A percentile compares a stretch with the other conserved stretches of the same genome.
phyloP scores from a whole-genome alignment of 331 rosid species.

The Malus hybrid region DNA sequence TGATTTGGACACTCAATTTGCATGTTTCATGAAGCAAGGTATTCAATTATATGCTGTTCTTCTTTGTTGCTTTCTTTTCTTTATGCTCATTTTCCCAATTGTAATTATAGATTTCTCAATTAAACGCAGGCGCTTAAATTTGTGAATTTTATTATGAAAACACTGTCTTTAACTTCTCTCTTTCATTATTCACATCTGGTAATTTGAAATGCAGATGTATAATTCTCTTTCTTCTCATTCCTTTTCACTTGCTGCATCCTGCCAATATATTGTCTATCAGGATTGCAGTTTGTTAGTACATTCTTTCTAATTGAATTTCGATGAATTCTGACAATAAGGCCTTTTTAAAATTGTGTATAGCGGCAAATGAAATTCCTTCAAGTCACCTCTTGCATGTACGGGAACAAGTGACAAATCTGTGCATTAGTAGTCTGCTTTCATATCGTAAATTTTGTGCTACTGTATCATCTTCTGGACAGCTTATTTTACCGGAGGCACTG shows the following conservation, averaged over 20 bases:
- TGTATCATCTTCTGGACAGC: slow-evolving; percentile 95
- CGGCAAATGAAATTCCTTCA: slow-evolving; percentile 75
- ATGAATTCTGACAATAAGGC: not conserved
- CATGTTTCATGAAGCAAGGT: slow-evolving; percentile 97
- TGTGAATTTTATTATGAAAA: not conserved
- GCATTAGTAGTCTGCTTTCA: slow-evolving; percentile 75
- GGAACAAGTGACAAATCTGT: slow-evolving; percentile 82
- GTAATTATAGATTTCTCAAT: not conserved
- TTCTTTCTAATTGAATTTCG: not conserved
- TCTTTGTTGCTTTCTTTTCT: not conserved
- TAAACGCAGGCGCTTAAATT: not conserved
- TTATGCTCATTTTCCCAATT: not conserved
- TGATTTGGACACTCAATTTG: slow-evolving; percentile 90
- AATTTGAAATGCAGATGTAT: not conserved
- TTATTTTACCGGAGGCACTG: slow-evolving; percentile 96
- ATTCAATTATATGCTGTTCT: slow-evolving; percentile 11
- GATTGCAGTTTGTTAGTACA: no score
- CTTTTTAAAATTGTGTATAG: slow-evolving; percentile 34
- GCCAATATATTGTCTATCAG: no score
- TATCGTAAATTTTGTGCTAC: slow-evolving; percentile 97
- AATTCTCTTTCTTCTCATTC: not conserved
- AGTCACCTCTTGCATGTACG: slow-evolving; percentile 65
- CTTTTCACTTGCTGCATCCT: slow-evolving; percentile 2
- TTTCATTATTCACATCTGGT: not conserved
- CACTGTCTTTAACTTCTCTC: not conserved